Percentiles rank a stretch among this genome's conserved stretches.
Evolutionary conservation across 306 rosid species (phyloP).

Genomic region (Albizia julibrissin): DNA sequence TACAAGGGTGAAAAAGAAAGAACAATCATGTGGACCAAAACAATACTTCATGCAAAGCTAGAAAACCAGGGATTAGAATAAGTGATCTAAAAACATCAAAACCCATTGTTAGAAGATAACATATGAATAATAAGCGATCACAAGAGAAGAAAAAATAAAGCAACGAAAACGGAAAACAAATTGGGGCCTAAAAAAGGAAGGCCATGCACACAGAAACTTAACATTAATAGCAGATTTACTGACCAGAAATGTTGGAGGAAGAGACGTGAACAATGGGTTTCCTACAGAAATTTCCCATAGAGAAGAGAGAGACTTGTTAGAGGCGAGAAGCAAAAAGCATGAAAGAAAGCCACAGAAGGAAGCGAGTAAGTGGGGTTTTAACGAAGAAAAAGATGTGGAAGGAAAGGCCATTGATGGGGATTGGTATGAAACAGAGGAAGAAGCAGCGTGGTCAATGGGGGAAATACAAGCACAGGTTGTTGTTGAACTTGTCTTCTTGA

Average conservation of each 20-base stretch:
- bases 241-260: constrained; percentile 56
- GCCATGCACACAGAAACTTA: neutral
- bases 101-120: neutral
- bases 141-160: neutral
- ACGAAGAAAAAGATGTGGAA: constrained; percentile 25
- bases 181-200: neutral
- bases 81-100: neutral
- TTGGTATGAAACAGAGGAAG: neutral
- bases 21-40: neutral
- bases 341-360: neutral
- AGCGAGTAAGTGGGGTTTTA: neutral
- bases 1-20: neutral
- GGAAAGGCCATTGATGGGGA: neutral
- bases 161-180: neutral
- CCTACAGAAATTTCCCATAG: constrained; percentile 69
- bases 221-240: constrained; percentile 9
- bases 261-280: constrained; percentile 74
- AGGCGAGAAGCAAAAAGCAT: neutral
- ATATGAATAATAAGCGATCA: neutral
- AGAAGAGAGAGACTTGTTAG: neutral
- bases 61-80: constrained; percentile 13
- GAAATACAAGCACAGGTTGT: neutral
- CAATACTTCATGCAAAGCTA: neutral
- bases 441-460: constrained; percentile 37
- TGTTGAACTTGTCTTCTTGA: neutral